Evolutionary conservation across 129 eudicot species (phyloP), one percentile per base, ranked within the genome.

Genomic region (Lonicera japonica): DNA sequence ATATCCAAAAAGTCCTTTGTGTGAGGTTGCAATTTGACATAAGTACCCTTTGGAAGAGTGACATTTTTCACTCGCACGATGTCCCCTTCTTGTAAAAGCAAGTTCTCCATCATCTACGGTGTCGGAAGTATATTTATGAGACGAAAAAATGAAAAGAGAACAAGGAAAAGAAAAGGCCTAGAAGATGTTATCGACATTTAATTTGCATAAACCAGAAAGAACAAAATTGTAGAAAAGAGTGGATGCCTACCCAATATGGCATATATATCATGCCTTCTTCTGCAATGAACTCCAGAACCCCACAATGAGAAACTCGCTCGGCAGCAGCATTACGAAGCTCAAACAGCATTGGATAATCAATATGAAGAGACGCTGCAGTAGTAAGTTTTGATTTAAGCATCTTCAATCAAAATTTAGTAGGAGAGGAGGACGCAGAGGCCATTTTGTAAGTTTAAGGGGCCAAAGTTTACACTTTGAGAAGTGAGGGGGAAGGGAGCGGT

Each of bases 211-310:
- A 10, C 38, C 43, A 64, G 17, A 24, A 25, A 40, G 25, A 21
- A 34, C 16, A 3, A 19, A 0, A 29, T 1, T 29, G 36, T n/a
- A n/a, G n/a, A 6, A 29, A 25, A 13, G 7, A 21, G 20, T 38
- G 51, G 53, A 43, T 40, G 63, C 80, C 19, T 83, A 86, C 97
- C 92, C 95, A 89, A 69, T 89, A 89, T 40, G 97, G 97, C 97
- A 86, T 90, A 64, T 83, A 86, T 63, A 86, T 86, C 81, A 90
- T 76, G 82, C 97, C 97, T 79, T 89, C 91, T 77, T 89, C 97
- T 0, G 95, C 95, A 74, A 86, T 83, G 69, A 89, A 89, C 81
- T 86, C 97, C 24, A 89, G 75, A 60, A 89, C 94, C 66, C 96
- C 86, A 76, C 88, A 82, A 58, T 85, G 92, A 14, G 97, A 89